These are phyloP conservation scores for Serendipita sp. DNA, from an alignment of 768 basidiomycete species.

Conservation along the genomic window DNA sequence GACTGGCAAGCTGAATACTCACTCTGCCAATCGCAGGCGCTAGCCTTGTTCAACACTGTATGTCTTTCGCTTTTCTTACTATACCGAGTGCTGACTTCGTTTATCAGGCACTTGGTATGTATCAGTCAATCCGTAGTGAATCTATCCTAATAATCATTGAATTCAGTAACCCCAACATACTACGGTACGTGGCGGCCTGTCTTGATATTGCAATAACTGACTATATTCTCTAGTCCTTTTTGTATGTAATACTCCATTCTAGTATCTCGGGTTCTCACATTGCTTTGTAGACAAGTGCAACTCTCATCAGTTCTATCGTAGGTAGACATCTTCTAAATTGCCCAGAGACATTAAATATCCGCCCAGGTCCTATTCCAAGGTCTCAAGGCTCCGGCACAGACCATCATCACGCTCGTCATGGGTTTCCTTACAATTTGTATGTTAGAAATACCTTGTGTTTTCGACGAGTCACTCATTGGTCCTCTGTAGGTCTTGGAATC, in stretches of 20 bases:
- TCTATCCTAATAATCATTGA: neutral
- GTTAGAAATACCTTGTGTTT: neutral
- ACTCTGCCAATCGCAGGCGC: neutral
- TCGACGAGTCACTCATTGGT: neutral
- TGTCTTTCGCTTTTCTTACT: conserved; percentile 13
- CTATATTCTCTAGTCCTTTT: neutral
- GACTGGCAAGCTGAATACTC: neutral
- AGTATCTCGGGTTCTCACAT: neutral
- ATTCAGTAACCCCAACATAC: conserved; percentile 66
- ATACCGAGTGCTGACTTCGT: neutral
- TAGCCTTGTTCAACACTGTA: conserved; percentile 30
- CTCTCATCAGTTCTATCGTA: conserved; percentile 70
- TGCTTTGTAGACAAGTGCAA: conserved; percentile 56
- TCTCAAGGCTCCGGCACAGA: conserved; percentile 52
- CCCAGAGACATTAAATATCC: neutral
- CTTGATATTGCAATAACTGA: neutral
- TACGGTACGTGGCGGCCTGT: conserved; percentile 33
- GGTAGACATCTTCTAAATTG: conserved; percentile 14
- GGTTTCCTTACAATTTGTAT: conserved; percentile 76
- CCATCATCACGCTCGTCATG: conserved; percentile 83
- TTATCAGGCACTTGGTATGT: conserved; percentile 2
- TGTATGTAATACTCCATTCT: neutral
- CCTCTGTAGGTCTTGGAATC: conserved; percentile 48
- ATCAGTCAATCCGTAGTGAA: neutral
- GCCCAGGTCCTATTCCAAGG: conserved; percentile 75